These are phyloP conservation scores for Tylopilus rubrobrunneus DNA, from an alignment of 768 basidiomycete genomes.

Conservation along the genomic window DNA sequence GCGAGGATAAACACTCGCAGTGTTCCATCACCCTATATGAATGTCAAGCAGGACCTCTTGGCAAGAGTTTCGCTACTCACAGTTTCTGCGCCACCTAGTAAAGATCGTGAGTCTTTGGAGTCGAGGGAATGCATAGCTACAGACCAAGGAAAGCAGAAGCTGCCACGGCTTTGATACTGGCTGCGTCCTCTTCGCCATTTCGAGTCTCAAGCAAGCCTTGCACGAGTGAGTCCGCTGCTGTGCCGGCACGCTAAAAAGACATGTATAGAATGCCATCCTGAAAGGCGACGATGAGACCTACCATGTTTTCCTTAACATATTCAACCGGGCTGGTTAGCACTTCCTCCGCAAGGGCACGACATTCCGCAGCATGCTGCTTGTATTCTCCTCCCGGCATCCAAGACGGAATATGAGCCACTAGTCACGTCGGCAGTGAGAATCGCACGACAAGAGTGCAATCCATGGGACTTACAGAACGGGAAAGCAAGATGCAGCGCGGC, in stretches of 20 bases:
- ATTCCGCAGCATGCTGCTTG: conserved; percentile 16
- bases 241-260: conserved; percentile 15
- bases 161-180: conserved; percentile 22
- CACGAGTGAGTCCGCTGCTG: conserved; percentile 21
- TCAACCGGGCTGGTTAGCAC: conserved; percentile 17
- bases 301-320: conserved; percentile 25
- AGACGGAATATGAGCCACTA: conserved; percentile 27
- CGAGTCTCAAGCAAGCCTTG: conserved; percentile 12
- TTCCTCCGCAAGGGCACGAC: conserved; percentile 21
- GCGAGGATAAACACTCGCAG: conserved; percentile 30
- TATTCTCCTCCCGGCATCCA: conserved; percentile 34
- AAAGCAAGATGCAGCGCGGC: conserved; percentile 19
- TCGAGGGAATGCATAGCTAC: neutral
- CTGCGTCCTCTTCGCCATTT: neutral
- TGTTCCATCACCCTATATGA: conserved; percentile 10
- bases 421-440: neutral
- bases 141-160: conserved; percentile 21
- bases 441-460: no score
- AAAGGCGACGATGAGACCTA: neutral
- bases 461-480: conserved; percentile 23
- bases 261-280: neutral
- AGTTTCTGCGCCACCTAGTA: conserved; percentile 26
- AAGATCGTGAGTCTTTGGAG: neutral
- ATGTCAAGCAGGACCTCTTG: neutral
- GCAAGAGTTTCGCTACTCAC: conserved; percentile 7